Evolutionary conservation across 2,329 filamentous ascomycete genomes (phyloP), one percentile per base, ranked within the genome.

Genomic region (Paracorniculantispora psalliotae): DNA sequence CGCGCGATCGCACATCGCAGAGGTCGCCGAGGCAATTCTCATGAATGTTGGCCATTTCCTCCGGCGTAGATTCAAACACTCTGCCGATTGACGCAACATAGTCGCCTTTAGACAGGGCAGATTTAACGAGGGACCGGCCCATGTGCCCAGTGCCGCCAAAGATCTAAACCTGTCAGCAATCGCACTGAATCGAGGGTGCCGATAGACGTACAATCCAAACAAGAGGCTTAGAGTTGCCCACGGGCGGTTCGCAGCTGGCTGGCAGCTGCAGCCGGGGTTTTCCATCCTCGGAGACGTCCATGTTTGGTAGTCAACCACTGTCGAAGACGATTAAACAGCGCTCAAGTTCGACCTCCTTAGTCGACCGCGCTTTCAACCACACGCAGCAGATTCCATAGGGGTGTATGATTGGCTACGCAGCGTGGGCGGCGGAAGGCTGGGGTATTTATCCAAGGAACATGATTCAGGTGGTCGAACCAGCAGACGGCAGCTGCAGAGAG

Each of bases 141-240:
- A 97, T 96, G 68, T 99, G 94, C 59, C 94, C 94, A n/a, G 92
- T 97, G 51, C 91, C 92, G 51, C 94, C 94, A 73, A 97, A 99
- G 57, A 97, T 80, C 91, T 92, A 61, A 43, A 15, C 61, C 53
- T 49, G 46, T 60, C 15, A 59, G 57, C 43, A 9, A n/a, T 26
- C 33, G 19, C 4, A n/a, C 25, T 12, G 21, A 9, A 21, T 10
- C 9, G 12, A 17, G 19, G 21, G 15, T 17, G 23, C 13, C 10
- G 30, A 43, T 25, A 50, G 30, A 78, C 85, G 70, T 79, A 94
- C 91, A 70, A 97, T 85, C 93, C 93, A 97, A 76, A 93, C 88
- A 63, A 92, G 83, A 71, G 88, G 89, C 70, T 87, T 88, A 59
- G 88, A 87, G 49, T 82, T 81, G 12, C 86, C 81, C 19, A 85